These are phyloP conservation scores for Vitis amurensis DNA, from an alignment of 164 flowering plant species.

Conservation along the genomic window DNA sequence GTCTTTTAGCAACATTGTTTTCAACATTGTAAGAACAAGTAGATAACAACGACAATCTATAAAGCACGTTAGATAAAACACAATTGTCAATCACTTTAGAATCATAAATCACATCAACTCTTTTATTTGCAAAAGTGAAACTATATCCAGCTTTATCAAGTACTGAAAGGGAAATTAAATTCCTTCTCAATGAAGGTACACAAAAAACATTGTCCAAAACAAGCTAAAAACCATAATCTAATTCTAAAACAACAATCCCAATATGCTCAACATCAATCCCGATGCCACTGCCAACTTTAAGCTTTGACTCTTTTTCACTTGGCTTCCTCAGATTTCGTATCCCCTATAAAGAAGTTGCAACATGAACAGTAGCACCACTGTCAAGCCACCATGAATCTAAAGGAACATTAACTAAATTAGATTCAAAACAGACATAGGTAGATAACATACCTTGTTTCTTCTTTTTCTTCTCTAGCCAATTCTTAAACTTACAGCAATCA, in stretches of 20 bases:
- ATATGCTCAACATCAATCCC: no score
- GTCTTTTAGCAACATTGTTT: neutral
- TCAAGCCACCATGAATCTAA: no score
- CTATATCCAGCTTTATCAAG: neutral
- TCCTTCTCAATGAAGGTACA: neutral
- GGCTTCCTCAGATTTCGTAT: neutral
- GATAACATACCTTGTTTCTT: no score
- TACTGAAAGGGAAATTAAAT: neutral
- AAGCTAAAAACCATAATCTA: no score
- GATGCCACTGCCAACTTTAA: no score
- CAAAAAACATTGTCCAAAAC: neutral
- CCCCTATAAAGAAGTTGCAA: neutral
- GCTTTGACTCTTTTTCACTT: neutral
- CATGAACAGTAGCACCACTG: neutral
- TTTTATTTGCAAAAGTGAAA: neutral
- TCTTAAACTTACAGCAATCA: neutral
- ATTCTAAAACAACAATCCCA: no score
- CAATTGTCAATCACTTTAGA: neutral
- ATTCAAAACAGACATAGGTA: no score
- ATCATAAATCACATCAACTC: neutral
- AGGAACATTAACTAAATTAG: no score
- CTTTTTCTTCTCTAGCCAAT: neutral
- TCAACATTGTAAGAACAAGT: neutral
- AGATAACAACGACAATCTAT: neutral
- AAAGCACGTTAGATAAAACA: neutral